phyloP scores from a whole-genome alignment of 306 rosid species.

The Hippophae tibetana region DNA sequence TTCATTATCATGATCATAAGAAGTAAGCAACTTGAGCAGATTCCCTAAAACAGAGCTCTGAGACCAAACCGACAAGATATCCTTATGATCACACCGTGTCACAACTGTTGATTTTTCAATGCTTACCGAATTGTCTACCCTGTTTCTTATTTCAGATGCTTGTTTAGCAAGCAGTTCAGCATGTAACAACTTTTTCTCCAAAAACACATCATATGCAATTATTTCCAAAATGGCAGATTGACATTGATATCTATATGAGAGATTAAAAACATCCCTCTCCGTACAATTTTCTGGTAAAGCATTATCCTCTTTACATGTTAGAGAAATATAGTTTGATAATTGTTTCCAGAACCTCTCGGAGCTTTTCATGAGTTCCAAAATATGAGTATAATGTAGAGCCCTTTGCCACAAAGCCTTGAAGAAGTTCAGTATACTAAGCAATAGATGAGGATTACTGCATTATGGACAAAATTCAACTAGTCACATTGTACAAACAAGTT shows the following conservation, averaged over 20 bases:
- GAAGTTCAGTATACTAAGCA: slow-evolving; percentile 66
- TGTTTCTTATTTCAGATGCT: slow-evolving; percentile 44
- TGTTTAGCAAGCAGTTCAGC: slow-evolving; percentile 51
- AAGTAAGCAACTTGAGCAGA: slow-evolving; percentile 50
- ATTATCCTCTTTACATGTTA: slow-evolving; percentile 26
- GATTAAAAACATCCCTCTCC: slow-evolving; percentile 40
- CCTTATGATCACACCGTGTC: slow-evolving; percentile 31
- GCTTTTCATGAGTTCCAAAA: slow-evolving; percentile 52
- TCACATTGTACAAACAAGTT: slow-evolving; percentile 5
- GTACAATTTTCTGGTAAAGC: slow-evolving; percentile 24
- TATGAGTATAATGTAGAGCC: slow-evolving; percentile 49
- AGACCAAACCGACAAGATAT: slow-evolving; percentile 53
- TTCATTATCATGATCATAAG: slow-evolving; percentile 36
- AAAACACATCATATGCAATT: slow-evolving; percentile 66
- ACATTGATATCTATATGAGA: slow-evolving; percentile 53
- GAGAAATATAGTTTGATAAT: slow-evolving; percentile 38
- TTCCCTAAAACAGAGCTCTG: slow-evolving; percentile 49
- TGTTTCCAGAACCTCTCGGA: slow-evolving; percentile 50
- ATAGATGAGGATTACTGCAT: slow-evolving; percentile 58
- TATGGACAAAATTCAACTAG: slow-evolving; percentile 11
- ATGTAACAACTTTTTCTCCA: slow-evolving; percentile 69
- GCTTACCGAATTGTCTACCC: slow-evolving; percentile 26
- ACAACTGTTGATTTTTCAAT: slow-evolving; percentile 36
- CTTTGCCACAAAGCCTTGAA: slow-evolving; percentile 79
- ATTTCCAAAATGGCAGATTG: slow-evolving; percentile 62